Conservation (phyloP, 495 filamentous ascomycete species). For the Bombardia bombarda region DNA sequence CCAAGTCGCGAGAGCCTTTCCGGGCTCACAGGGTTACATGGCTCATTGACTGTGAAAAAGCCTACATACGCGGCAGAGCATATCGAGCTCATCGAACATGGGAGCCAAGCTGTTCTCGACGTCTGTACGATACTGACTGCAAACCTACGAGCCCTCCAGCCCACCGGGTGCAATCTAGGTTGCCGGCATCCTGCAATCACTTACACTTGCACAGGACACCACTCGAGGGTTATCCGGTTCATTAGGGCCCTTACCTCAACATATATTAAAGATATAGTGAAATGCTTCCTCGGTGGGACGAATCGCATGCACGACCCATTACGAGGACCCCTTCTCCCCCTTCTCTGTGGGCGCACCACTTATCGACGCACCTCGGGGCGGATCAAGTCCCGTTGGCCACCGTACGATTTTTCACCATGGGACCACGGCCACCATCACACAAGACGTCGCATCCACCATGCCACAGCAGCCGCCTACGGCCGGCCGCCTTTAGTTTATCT, state of each 20-base stretch:
- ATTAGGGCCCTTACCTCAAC: constrained; percentile 5
- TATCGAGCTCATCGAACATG: background rate
- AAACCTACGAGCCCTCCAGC: too few species aligned
- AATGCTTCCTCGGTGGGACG: constrained; percentile 6
- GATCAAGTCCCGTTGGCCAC: too few species aligned
- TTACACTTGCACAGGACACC: background rate
- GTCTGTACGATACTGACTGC: too few species aligned
- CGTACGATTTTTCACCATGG: background rate
- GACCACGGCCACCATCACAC: background rate
- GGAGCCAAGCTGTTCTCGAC: background rate
- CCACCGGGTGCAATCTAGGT: too few species aligned
- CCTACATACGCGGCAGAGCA: too few species aligned
- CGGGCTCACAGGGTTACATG: constrained; percentile 8
- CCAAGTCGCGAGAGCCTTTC: constrained; percentile 5
- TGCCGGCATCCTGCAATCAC: constrained; percentile 4
- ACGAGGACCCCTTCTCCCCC: background rate
- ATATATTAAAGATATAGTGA: constrained; percentile 13
- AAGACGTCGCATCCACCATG: background rate
- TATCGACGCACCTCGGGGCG: too few species aligned
- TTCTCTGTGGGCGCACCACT: background rate
- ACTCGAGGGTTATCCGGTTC: constrained; percentile 11
- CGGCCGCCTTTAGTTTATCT: background rate
- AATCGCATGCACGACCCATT: constrained; percentile 6
- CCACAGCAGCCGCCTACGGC: background rate
- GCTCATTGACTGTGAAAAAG: too few species aligned